Conservation (phyloP, 2,329 filamentous ascomycete species). For the Sclerotinia glacialis region DNA sequence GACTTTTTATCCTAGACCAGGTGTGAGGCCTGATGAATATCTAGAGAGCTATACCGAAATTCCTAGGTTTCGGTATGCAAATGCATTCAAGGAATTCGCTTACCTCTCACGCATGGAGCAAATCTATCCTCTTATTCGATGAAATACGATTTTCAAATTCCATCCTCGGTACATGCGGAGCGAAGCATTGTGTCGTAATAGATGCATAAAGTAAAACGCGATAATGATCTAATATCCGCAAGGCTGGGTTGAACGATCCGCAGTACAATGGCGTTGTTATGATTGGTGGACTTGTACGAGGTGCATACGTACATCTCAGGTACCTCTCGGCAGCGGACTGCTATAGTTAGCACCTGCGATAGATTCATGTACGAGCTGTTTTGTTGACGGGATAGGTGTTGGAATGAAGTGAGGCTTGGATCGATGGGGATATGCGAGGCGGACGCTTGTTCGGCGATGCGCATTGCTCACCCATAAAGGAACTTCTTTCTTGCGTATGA, state of each 20-base stretch:
- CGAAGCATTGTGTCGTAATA: neutral
- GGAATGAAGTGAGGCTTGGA: neutral
- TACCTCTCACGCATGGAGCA: neutral
- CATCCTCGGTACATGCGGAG: neutral
- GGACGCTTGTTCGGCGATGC: neutral
- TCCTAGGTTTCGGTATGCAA: neutral
- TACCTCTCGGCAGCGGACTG: neutral
- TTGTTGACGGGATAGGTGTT: neutral
- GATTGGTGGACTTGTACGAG: neutral
- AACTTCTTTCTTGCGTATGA: neutral
- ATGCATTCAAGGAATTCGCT: neutral
- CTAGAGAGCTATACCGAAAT: neutral
- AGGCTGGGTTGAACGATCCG: neutral
- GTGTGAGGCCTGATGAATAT: neutral
- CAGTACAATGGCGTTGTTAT: neutral
- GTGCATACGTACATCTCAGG: neutral
- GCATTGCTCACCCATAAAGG: too few species aligned
- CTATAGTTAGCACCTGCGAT: neutral
- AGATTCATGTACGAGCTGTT: neutral
- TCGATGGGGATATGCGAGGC: neutral
- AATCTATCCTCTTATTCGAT: neutral
- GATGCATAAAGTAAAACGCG: neutral
- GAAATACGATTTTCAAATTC: neutral
- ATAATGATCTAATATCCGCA: slow-evolving; percentile 1
- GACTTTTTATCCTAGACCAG: neutral